Evolutionary conservation across 2,329 filamentous ascomycete genomes (phyloP), one percentile per base, ranked within the genome.

Genomic region (Camillea tinctor): DNA sequence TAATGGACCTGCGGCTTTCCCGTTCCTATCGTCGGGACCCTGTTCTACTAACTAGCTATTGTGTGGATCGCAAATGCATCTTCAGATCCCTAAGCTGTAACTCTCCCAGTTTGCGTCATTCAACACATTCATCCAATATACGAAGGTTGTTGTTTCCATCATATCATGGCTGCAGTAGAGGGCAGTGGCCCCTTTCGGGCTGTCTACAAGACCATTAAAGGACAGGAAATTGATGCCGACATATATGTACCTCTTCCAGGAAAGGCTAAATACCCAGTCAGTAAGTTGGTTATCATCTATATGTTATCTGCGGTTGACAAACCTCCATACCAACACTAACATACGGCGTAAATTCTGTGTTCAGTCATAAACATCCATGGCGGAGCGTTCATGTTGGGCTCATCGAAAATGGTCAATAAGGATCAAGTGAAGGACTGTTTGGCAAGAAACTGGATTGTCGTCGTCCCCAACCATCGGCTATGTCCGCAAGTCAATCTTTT

Each of bases 321-420:
- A 30, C 7, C 13, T 11, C 6, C 13, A n/a, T 3, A 7, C 36
- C 17, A 2, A 15, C 13, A n/a, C 36, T 44, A 30, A 23, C 51
- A 53, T n/a, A 20, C 51, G 23, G n/a, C 19, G n/a, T 54, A n/a
- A n/a, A 26, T 15, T 26, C 13, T 20, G 4, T 30, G 11, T 22
- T 4, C 54, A 76, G 76, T 77, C 51, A 78, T 79, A 60, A 68
- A 76, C 57, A 77, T 79, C 54, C 77, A 79, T 66, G 77, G 76
- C 51, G 76, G 76, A n/a, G 76, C 75, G 21, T 79, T 78, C 65
- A 77, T 78, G 73, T 73, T 78, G 23, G 76, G 75, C 9, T 69
- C 73, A 23, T 75, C 73, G 1, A 63, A 70, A 19, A 74, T 77
- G 72, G 71, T 79, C 59, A 77, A 76, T 49, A 64, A 68, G 19